Evolutionary conservation across 495 filamentous ascomycete species (phyloP).

Genomic region (Daldinia decipiens): DNA sequence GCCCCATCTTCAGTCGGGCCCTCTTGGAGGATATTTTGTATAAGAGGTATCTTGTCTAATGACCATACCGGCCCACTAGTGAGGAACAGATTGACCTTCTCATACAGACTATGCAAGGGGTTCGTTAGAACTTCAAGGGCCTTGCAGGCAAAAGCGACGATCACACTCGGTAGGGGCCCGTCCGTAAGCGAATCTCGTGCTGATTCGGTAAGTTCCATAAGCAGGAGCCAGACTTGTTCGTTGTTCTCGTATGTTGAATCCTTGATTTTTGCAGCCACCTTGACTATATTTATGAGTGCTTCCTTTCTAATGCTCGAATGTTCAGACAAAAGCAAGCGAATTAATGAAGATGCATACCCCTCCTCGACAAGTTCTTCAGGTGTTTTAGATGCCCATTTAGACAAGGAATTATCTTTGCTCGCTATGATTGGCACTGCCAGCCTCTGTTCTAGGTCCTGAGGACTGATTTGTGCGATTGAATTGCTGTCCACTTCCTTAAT

Average conservation of each 20-base stretch:
- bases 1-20: slow-evolving; percentile 77
- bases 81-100: slow-evolving; percentile 86
- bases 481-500: neutral
- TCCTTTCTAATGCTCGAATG: slow-evolving; percentile 78
- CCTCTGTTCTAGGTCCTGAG: slow-evolving; percentile 47
- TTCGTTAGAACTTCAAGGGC: slow-evolving; percentile 74
- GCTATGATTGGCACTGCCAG: slow-evolving; percentile 50
- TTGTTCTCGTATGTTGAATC: slow-evolving; percentile 78
- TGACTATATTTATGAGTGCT: slow-evolving; percentile 72
- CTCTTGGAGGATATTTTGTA: slow-evolving; percentile 75
- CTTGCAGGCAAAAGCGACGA: slow-evolving; percentile 76
- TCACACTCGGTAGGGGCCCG: slow-evolving; percentile 73
- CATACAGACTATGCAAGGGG: slow-evolving; percentile 84
- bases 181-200: slow-evolving; percentile 63
- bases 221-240: slow-evolving; percentile 76
- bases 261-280: slow-evolving; percentile 72
- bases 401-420: slow-evolving; percentile 66
- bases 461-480: slow-evolving; percentile 20
- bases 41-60: slow-evolving; percentile 76
- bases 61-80: slow-evolving; percentile 79
- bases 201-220: slow-evolving; percentile 82
- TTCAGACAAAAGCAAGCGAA: slow-evolving; percentile 78
- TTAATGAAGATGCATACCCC: slow-evolving; percentile 70
- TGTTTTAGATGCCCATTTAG: slow-evolving; percentile 78
- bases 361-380: slow-evolving; percentile 78